phyloP scores from a whole-genome alignment of 805 yeast genomes.

The Scheffersomyces amazonensis region DNA sequence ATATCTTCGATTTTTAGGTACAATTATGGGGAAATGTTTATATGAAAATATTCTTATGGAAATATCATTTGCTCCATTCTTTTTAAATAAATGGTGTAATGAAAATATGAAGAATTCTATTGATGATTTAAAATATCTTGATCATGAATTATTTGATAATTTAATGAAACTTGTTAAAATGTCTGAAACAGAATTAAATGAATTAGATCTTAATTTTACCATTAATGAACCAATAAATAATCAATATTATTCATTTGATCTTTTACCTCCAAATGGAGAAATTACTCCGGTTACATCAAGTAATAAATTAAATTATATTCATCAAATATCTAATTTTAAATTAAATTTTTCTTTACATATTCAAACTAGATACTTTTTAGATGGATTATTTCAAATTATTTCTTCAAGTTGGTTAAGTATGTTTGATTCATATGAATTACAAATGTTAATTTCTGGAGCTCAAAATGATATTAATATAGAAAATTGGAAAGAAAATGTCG shows the following conservation, averaged over 20 bases:
- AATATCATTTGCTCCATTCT: conserved; percentile 81
- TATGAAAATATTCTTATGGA: conserved; percentile 82
- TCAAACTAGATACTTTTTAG: conserved; percentile 61
- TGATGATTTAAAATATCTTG: conserved; percentile 75
- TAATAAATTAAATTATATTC: conserved; percentile 72
- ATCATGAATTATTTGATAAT: conserved; percentile 60
- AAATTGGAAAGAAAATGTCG: conserved; percentile 64
- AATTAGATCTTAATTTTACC: conserved; percentile 66
- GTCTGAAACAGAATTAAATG: conserved; percentile 52
- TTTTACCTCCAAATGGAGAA: conserved; percentile 58
- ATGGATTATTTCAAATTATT: conserved; percentile 69
- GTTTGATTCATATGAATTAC: conserved; percentile 83
- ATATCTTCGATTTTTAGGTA: conserved; percentile 67
- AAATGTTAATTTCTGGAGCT: conserved; percentile 77
- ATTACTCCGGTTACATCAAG: conserved; percentile 50
- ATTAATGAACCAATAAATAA: conserved; percentile 47
- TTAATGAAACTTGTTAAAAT: conserved; percentile 60
- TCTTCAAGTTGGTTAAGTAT: conserved; percentile 73
- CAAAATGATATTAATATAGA: conserved; percentile 67
- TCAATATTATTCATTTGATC: conserved; percentile 45
- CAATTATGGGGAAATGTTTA: conserved; percentile 82
- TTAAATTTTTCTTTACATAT: conserved; percentile 59
- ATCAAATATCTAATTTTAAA: conserved; percentile 74
- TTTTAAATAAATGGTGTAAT: conserved; percentile 63
- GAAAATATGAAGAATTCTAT: conserved; percentile 53